Percentiles rank a stretch among this genome's conserved stretches.
phyloP scores from a whole-genome alignment of 1,284 basidiomycete species.

The Ustilago loliicola region DNA sequence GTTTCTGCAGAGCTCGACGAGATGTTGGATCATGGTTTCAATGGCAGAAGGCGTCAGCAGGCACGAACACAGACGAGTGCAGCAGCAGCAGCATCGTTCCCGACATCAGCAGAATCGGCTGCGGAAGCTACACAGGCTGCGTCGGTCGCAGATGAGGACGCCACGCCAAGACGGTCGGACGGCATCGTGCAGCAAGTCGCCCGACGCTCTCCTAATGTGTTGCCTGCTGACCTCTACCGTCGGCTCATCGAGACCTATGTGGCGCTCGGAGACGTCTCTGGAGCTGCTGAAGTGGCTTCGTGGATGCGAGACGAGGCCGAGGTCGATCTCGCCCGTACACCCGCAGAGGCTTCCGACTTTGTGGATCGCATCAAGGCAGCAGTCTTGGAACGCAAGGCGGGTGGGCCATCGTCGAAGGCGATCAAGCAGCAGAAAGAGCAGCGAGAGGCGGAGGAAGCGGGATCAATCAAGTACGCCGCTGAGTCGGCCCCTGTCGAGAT shows the following conservation, averaged over 20 bases:
- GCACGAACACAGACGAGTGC: constrained; percentile 1
- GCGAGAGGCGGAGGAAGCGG: neutral
- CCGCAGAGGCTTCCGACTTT: constrained; percentile 19
- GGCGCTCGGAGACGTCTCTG: constrained; percentile 29
- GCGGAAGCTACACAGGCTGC: neutral
- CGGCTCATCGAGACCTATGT: constrained; percentile 43
- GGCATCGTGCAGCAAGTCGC: constrained; percentile 9
- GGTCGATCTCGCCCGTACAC: constrained; percentile 16
- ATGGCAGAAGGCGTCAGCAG: neutral
- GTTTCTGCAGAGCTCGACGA: constrained; percentile 32
- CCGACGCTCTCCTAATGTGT: constrained; percentile 24
- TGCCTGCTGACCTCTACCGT: constrained; percentile 29
- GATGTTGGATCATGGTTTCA: constrained; percentile 19
- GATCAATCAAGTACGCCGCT: neutral
- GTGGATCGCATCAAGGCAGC: constrained; percentile 37
- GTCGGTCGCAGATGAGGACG: neutral
- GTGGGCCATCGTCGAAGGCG: neutral
- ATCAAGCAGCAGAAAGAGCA: neutral
- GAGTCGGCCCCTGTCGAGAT: neutral
- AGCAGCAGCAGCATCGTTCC: constrained; percentile 17
- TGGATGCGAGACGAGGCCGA: constrained; percentile 57
- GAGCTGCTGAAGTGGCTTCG: constrained; percentile 47
- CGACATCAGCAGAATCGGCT: constrained; percentile 6
- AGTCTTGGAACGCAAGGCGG: constrained; percentile 4
- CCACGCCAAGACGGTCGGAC: neutral